Conservation (phyloP, 176 grass and related monocot genomes). For the maize (Zea mays) region DNA sequence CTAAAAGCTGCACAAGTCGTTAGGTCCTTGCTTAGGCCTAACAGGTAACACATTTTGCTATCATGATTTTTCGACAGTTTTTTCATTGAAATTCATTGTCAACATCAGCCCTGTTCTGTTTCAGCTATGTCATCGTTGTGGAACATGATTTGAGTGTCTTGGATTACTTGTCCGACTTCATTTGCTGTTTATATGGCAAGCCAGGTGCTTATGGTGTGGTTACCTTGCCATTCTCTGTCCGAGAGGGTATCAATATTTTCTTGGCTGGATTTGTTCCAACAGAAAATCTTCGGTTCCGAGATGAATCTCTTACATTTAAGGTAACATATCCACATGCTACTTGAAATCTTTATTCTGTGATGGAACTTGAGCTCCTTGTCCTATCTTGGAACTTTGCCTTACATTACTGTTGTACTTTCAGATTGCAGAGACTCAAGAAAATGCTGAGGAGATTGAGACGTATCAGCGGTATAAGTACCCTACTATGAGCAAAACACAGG, state of each 20-base stretch:
- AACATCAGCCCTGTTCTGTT: constrained; percentile 11
- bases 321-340: constrained; percentile 30
- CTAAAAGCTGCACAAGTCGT: constrained; percentile 89
- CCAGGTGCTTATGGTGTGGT: constrained; percentile 85
- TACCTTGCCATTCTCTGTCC: constrained; percentile 73
- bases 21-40: constrained; percentile 68
- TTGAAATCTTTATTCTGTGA: constrained; percentile 1
- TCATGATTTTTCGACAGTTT: not conserved
- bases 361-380: not conserved
- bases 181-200: constrained; percentile 96
- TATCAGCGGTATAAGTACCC: constrained; percentile 87
- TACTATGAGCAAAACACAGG: constrained; percentile 84
- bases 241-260: constrained; percentile 83
- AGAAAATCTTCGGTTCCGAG: constrained; percentile 80
- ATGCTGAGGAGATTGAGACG: constrained; percentile 67
- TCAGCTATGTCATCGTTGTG: constrained; percentile 85
- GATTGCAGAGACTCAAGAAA: constrained; percentile 83
- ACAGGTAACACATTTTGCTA: constrained; percentile 53
- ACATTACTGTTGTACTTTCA: constrained; percentile 30
- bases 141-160: constrained; percentile 88
- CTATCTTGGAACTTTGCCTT: not conserved
- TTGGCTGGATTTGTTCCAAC: constrained; percentile 82
- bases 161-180: constrained; percentile 93
- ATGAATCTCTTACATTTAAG: constrained; percentile 85
- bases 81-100: not conserved